Base-by-base conservation (phyloP, 306 rosid species). In the Glycyrrhiza uralensis region DNA sequence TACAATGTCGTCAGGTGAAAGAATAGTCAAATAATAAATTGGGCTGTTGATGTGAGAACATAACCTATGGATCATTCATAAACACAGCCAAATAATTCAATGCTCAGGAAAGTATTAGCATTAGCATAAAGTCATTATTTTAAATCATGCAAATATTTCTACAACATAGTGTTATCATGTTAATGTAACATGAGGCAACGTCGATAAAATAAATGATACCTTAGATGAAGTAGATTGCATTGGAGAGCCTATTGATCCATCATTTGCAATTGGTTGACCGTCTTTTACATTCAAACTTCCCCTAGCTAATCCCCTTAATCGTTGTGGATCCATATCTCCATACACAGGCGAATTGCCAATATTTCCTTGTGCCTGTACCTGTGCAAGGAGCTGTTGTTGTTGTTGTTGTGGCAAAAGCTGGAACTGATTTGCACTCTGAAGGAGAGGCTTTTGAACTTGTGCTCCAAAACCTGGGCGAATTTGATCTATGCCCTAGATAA, bases 241-340 rank as follows among this genome's bases (percentile, higher is more conserved):
- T 28, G 98, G 97, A 69, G 98, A 93, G 32, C 97, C 90, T 65
- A 93, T 83, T 39, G 96, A 88, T 66, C 96, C 97, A 84, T 90
- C 95, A 72, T 87, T 88, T 51, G 83, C 85, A 38, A 81, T 80
- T 29, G 81, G 72, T 72, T 84, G 98, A 47, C 93, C 85, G 45
- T 93, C 98, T 80, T 93, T 93, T 28, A 78, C 72, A 79, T 83
- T 93, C 80, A 80, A 79, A 82, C 68, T 69, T 62, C 89, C 92
- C 82, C 97, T 87, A 17, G 91, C 71, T 18, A 90, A 71, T 79
- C 93, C 97, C 81, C 93, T 81, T 73, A 90, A 82, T 66, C 96
- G 82, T 30, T 87, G 93, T 62, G 88, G 84, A 83, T 92, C 98
- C 90, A 90, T 87, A 79, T 93, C 98, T 73, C 87, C 83, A 58